phyloP scores from a whole-genome alignment of 257 asterid species.

The Fraxinus americana region DNA sequence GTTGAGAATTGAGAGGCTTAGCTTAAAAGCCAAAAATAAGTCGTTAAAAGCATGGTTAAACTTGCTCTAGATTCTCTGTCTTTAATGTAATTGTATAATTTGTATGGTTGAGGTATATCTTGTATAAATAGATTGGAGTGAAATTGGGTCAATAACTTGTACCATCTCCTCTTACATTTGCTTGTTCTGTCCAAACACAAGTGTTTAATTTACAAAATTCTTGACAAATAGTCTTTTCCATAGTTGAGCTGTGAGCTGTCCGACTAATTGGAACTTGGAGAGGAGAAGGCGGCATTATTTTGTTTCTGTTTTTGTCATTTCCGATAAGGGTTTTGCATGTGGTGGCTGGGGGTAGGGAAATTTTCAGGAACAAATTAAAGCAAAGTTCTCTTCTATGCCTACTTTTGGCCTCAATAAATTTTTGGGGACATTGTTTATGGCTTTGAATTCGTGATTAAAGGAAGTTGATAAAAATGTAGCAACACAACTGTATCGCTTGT shows the following conservation, averaged over 20 bases:
- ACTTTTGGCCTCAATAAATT: neutral
- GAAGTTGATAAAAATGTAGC: slow-evolving; percentile 11
- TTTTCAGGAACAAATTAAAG: neutral
- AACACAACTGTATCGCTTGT: neutral
- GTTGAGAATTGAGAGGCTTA: no score
- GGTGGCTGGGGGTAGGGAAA: neutral
- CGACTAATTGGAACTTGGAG: neutral
- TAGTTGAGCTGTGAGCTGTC: neutral
- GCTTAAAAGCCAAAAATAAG: no score
- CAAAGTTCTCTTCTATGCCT: neutral
- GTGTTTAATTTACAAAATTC: neutral
- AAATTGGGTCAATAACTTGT: slow-evolving; percentile 5
- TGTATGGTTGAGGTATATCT: no score
- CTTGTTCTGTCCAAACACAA: neutral
- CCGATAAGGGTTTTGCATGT: neutral
- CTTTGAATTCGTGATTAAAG: neutral
- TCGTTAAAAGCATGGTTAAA: no score
- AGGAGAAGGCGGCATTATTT: neutral
- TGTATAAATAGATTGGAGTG: neutral
- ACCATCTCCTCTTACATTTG: neutral
- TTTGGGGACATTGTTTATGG: neutral
- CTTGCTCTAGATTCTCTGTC: no score
- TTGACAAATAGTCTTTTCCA: slow-evolving; percentile 1
- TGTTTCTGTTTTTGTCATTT: neutral
- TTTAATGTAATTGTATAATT: no score